A percentile compares a stretch with the other conserved stretches of the same genome.
Conservation (phyloP, 768 basidiomycete genomes). For the Lactarius sanguifluus region DNA sequence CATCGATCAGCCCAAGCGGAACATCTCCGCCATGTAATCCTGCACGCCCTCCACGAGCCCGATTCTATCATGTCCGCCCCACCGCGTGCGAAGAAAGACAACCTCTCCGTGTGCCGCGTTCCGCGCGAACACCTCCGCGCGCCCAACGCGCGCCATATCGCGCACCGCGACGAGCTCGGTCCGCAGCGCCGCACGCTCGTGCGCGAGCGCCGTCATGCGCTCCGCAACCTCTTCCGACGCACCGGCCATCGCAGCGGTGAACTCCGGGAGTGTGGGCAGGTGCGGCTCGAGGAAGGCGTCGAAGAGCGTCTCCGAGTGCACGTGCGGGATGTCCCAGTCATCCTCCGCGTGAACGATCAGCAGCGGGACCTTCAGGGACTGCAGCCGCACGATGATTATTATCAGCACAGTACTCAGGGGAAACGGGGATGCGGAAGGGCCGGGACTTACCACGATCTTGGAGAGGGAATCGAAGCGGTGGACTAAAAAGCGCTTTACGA, state of each 20-base stretch:
- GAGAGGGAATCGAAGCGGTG: conserved; percentile 65
- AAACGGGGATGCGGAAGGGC: neutral
- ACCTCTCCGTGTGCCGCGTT: conserved; percentile 43
- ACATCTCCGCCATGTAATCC: conserved; percentile 45
- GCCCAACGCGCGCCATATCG: conserved; percentile 49
- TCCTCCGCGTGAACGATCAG: conserved; percentile 73
- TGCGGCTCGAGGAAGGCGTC: conserved; percentile 61
- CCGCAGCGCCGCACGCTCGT: conserved; percentile 43
- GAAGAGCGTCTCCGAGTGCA: conserved; percentile 69
- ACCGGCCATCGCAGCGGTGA: conserved; percentile 35
- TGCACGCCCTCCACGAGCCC: conserved; percentile 67
- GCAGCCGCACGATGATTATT: neutral
- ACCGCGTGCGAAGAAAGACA: conserved; percentile 54
- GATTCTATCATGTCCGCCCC: conserved; percentile 59
- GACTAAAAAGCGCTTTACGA: conserved; percentile 52
- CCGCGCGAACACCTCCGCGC: conserved; percentile 53
- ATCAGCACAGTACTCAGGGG: neutral
- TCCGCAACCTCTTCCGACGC: conserved; percentile 46
- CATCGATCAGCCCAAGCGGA: conserved; percentile 27
- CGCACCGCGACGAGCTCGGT: conserved; percentile 46
- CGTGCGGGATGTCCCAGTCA: conserved; percentile 70
- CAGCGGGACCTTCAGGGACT: conserved; percentile 68
- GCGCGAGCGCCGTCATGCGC: conserved; percentile 41
- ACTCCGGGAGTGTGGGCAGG: conserved; percentile 46
- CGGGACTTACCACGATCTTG: conserved; percentile 52